Evolutionary conservation across 192 early-diverging fungal genomes (phyloP).

Genomic region (Cetraspora pellucida): DNA sequence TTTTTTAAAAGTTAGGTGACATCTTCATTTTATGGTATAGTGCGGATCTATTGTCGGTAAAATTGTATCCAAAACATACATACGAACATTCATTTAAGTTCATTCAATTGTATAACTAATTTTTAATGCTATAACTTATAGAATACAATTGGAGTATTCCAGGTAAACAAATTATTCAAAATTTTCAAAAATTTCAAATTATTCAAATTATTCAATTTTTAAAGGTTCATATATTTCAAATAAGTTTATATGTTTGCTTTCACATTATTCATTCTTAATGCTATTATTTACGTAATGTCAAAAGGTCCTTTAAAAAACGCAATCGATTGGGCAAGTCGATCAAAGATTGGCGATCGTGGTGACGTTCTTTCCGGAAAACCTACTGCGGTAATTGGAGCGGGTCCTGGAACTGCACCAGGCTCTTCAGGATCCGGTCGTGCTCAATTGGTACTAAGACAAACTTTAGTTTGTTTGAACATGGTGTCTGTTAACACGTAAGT

Average conservation of each 20-base stretch:
- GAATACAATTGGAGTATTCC: constrained; percentile 28
- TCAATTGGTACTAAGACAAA: neutral
- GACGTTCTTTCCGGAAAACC: constrained; percentile 4
- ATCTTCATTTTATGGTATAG: neutral
- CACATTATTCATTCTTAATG: neutral
- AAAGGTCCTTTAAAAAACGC: constrained; percentile 28
- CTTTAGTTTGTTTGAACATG: neutral
- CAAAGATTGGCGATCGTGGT: neutral
- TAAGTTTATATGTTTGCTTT: neutral
- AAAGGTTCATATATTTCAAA: neutral
- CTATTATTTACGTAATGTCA: too few species aligned
- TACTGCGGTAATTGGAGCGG: neutral
- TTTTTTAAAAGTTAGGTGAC: neutral
- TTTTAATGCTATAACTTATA: neutral
- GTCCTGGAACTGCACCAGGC: neutral
- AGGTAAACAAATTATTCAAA: constrained; percentile 20
- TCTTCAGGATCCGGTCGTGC: constrained; percentile 9
- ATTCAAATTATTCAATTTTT: neutral
- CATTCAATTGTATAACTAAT: too few species aligned
- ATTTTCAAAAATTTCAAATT: too few species aligned
- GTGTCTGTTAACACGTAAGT: neutral
- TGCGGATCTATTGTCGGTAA: too few species aligned
- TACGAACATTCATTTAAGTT: too few species aligned
- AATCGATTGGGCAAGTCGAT: constrained; percentile 23
- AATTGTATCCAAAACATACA: too few species aligned